Evolutionary conservation across 2,329 filamentous ascomycete genomes (phyloP).

Genomic region (Alternaria sp.): DNA sequence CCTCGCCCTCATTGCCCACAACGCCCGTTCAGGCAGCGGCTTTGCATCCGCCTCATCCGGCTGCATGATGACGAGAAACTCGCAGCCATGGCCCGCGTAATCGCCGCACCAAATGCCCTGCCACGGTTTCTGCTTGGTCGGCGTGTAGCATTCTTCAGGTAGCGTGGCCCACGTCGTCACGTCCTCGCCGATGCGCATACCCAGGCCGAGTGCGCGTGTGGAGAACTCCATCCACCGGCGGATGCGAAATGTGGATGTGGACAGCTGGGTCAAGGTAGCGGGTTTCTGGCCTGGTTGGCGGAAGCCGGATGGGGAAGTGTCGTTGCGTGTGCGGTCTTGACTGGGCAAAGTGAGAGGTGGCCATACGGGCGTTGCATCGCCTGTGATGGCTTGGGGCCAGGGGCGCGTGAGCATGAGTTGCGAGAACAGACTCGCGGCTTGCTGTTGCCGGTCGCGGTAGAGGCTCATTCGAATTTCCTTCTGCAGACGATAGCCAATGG

Average conservation of each 20-base stretch:
- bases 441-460: slow-evolving; percentile 24
- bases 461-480: slow-evolving; percentile 62
- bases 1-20: slow-evolving; percentile 36
- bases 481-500: slow-evolving; percentile 52
- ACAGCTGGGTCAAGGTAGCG: slow-evolving; percentile 65
- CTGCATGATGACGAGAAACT: slow-evolving; percentile 86
- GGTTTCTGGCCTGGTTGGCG: slow-evolving; percentile 60
- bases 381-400: slow-evolving; percentile 54
- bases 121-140: slow-evolving; percentile 80
- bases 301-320: slow-evolving; percentile 54
- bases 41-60: slow-evolving; percentile 59
- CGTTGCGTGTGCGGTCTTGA: slow-evolving; percentile 63
- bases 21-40: slow-evolving; percentile 51
- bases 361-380: slow-evolving; percentile 66
- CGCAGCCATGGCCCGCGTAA: slow-evolving; percentile 86
- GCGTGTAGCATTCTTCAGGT: slow-evolving; percentile 77
- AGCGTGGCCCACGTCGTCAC: slow-evolving; percentile 75
- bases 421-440: slow-evolving; percentile 62
- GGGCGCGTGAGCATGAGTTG: slow-evolving; percentile 72
- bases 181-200: slow-evolving; percentile 59
- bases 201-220: slow-evolving; percentile 37
- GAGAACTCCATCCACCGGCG: slow-evolving; percentile 77
- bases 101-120: slow-evolving; percentile 93
- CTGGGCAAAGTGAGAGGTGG: slow-evolving; percentile 77
- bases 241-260: slow-evolving; percentile 75